Evolutionary conservation across 257 asterid species (phyloP), one percentile per base, ranked within the genome.

Genomic region (Osmanthus fragrans): DNA sequence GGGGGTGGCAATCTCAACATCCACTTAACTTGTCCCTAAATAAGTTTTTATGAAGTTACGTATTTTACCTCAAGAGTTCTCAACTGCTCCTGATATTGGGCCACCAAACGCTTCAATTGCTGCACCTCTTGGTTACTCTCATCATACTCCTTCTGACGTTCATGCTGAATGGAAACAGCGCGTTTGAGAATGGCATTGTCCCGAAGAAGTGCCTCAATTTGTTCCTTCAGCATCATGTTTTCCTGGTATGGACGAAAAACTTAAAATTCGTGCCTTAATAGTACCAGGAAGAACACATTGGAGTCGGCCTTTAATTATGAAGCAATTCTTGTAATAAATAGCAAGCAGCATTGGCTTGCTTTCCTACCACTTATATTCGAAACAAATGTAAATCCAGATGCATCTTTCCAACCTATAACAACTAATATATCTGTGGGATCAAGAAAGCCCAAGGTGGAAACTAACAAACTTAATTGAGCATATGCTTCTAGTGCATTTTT

Each of bases 101-200:
- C 74, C 74, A 90, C 73, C 91, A 91, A 21, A 85, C 85, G 92
- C 89, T 90, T 93, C 90, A 93, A 74, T 40, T 91, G 92, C 83
- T 83, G 90, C 73, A 87, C 90, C 84, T 92, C 97, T 70, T 79
- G 88, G 76, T 75, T 89, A 86, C 76, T 89, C 81, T 85, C 92
- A 19, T 91, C 97, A 67, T 79, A 77, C 83, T 91, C 98, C 80
- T 89, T 94, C 79, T 91, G 98, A 19, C 96, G 97, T 79, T 94
- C 97, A 39, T 89, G 94, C 77, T 92, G 97, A 81, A 92, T 89
- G 51, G 94, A 77, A n/a, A 94, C 97, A 1, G 96, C 97, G 58
- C 97, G 91, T 77, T 94, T 94, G 66, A 94, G 96, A 83, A 92
- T 83, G 70, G 78, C 63, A 78, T 92, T 94, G 73, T 94, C 94